Evolutionary conservation across 371 early-diverging fungal genomes (phyloP).

Genomic region (Paramicrosporidium saccamoebae): DNA sequence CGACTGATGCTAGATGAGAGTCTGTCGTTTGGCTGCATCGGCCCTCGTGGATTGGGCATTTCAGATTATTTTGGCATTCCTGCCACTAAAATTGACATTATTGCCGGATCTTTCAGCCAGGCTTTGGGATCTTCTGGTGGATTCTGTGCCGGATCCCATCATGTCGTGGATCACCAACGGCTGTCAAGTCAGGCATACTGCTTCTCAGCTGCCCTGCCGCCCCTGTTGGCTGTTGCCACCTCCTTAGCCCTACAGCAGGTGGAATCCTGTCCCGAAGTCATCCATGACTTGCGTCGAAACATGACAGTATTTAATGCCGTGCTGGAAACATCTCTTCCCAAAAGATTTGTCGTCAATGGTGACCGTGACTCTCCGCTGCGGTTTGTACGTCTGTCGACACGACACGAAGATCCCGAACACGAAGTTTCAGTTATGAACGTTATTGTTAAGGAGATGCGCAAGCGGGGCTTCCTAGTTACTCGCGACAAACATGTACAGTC

Average conservation of each 20-base stretch:
- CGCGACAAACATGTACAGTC: slow-evolving; percentile 46
- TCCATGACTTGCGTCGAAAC: slow-evolving; percentile 8
- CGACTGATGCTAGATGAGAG: slow-evolving; percentile 89
- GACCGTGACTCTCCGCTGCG: not conserved
- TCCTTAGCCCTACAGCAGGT: slow-evolving; percentile 44
- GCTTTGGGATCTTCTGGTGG: slow-evolving; percentile 70
- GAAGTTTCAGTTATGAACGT: slow-evolving; percentile 35
- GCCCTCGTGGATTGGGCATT: slow-evolving; percentile 55
- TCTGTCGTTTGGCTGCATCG: slow-evolving; percentile 69
- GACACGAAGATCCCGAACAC: slow-evolving; percentile 2
- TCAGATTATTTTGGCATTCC: slow-evolving; percentile 46
- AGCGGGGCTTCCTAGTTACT: slow-evolving; percentile 41
- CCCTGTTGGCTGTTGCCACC: slow-evolving; percentile 63
- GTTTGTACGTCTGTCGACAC: not conserved
- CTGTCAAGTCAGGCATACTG: slow-evolving; percentile 75
- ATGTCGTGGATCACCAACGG: slow-evolving; percentile 75
- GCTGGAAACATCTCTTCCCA: slow-evolving; percentile 15
- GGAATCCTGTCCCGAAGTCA: slow-evolving; percentile 5
- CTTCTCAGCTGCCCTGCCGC: slow-evolving; percentile 95
- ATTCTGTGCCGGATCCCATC: slow-evolving; percentile 62
- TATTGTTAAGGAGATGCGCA: slow-evolving; percentile 36
- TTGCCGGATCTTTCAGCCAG: slow-evolving; percentile 62
- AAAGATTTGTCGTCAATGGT: slow-evolving; percentile 2
- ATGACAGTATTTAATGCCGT: slow-evolving; percentile 7
- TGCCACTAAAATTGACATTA: slow-evolving; percentile 63